Evolutionary conservation across 345 rosid species (phyloP), one percentile per base, ranked within the genome.

Genomic region (Sisymbrium altissimum): DNA sequence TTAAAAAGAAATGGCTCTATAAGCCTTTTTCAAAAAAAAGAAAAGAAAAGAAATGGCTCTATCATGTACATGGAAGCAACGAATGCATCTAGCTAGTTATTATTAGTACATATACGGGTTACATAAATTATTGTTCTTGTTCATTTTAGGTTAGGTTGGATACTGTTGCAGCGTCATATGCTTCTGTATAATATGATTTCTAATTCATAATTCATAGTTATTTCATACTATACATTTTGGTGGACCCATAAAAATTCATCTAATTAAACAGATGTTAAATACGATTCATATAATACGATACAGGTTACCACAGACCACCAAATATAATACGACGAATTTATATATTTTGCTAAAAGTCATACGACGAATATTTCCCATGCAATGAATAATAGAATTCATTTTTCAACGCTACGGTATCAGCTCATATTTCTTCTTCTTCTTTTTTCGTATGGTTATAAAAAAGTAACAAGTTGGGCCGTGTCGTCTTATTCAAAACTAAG

Each of bases 151-250:
- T 75, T 75, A 68, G 74, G 70, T 68, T 41, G 12, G 55, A 75
- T 75, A 75, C 69, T 75, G 43, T 68, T 75, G 74, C 56, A 32
- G 32, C 43, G 55, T 75, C 79, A 49, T 60, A 23, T n/a, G 61
- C 73, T 49, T 49, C 9, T 21, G 14, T 59, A 67, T 58, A 50
- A 15, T 27, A 27, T 30, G 54, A 27, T 32, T 36, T 36, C 14
- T 19, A 45, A 15, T 70, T 14, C 36, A n/a, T n/a, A n/a, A n/a
- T n/a, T n/a, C n/a, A n/a, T n/a, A n/a, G n/a, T n/a, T n/a, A n/a
- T n/a, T n/a, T n/a, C n/a, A 38, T 49, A 36, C 12, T 23, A 6
- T 11, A 60, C 44, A 14, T 21, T 60, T 27, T 52, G 62, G 66
- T 54, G 79, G 73, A 39, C 67, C 73, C 33, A 67, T 38, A 18